A percentile compares a stretch with the other conserved stretches of the same genome.
Evolutionary conservation across 345 rosid genomes (phyloP).

Genomic region (Eucalyptus marginata): DNA sequence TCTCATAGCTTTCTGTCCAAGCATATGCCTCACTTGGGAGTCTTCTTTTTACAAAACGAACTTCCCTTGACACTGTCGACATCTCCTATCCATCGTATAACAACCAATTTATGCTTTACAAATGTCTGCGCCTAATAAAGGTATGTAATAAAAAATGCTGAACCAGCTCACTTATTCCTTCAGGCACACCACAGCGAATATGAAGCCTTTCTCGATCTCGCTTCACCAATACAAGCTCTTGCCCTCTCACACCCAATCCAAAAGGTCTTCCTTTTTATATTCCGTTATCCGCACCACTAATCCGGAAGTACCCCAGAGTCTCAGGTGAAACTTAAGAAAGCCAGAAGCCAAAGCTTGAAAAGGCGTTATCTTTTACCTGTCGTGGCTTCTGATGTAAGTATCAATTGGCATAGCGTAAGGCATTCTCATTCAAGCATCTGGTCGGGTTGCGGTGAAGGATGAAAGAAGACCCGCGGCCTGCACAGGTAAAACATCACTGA

Average conservation of each 20-base stretch:
- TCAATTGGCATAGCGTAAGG: not conserved
- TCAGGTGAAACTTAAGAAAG: not conserved
- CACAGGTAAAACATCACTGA: slow-evolving; percentile 90
- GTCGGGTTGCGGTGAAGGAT: slow-evolving; percentile 69
- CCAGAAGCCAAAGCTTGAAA: not conserved
- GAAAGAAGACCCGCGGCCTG: slow-evolving; percentile 98
- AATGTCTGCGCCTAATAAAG: not conserved
- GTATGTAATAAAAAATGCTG: not conserved
- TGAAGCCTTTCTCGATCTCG: not conserved
- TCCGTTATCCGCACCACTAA: not conserved
- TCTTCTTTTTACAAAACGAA: not conserved
- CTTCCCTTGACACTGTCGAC: not conserved
- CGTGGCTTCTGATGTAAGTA: not conserved
- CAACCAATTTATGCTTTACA: not conserved
- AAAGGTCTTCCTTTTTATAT: not conserved
- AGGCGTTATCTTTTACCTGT: not conserved
- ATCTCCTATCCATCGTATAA: not conserved
- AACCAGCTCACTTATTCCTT: not conserved
- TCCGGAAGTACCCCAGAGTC: not conserved
- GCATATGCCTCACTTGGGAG: not conserved
- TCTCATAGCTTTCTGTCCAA: not conserved
- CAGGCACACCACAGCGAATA: not conserved
- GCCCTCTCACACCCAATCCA: not conserved
- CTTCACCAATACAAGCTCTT: not conserved
- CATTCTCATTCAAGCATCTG: slow-evolving; percentile 21